Percentiles rank a stretch among this genome's conserved stretches.
Evolutionary conservation across 331 rosid genomes (phyloP).

Genomic region (Stylosanthes scabra): DNA sequence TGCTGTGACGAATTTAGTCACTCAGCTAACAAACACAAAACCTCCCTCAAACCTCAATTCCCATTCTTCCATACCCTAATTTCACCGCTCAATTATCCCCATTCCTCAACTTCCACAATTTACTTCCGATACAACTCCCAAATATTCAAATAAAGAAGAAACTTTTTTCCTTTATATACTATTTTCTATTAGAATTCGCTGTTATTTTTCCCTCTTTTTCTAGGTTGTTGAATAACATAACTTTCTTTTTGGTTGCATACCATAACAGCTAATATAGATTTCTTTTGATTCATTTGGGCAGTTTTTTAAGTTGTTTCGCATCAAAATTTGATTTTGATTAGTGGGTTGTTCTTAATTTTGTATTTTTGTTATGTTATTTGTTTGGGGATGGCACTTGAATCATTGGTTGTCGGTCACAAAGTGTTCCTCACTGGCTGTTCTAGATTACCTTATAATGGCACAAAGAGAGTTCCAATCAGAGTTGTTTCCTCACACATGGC

Average conservation of each 20-base stretch:
- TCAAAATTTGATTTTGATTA: constrained; percentile 45
- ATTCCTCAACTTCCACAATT: background rate
- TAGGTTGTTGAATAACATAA: background rate
- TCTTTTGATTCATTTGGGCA: background rate
- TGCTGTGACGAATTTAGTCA: no score
- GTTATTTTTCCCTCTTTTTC: background rate
- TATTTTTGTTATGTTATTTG: constrained; percentile 27
- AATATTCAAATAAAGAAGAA: background rate
- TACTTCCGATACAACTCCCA: background rate
- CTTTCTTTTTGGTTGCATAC: background rate
- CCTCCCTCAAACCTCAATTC: background rate
- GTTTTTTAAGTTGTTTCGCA: constrained; percentile 3
- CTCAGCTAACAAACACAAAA: no score
- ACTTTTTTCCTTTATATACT: constrained; percentile 20
- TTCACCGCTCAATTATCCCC: background rate
- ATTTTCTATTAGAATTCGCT: background rate
- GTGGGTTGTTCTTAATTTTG: constrained; percentile 13
- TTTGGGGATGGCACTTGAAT: constrained; percentile 66
- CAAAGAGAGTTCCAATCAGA: constrained; percentile 53
- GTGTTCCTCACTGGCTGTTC: constrained; percentile 43
- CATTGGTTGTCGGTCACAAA: constrained; percentile 53
- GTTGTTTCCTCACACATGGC: constrained; percentile 72
- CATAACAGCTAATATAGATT: background rate
- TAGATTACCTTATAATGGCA: constrained; percentile 47
- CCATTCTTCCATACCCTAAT: constrained; percentile 38